Conservation (phyloP, 2,329 filamentous ascomycete genomes). For the Diaporthe eres region DNA sequence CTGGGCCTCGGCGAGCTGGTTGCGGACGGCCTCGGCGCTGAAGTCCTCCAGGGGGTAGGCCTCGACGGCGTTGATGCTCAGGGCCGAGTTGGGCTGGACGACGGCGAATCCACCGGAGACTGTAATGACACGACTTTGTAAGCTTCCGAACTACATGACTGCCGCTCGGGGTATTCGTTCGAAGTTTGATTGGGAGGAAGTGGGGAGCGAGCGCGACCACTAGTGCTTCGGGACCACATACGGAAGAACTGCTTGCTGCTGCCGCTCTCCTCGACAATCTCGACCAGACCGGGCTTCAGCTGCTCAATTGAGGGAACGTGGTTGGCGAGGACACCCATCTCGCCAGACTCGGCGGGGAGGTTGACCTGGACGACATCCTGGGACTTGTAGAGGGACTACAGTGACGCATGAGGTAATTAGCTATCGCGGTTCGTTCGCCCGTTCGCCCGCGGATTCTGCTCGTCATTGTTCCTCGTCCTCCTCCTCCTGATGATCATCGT, state of each 20-base stretch:
- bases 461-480: background rate
- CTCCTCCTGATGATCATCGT: too few species aligned
- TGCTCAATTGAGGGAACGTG: slow-evolving; percentile 99
- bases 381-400: slow-evolving; percentile 78
- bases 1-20: slow-evolving; percentile 94
- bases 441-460: background rate
- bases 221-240: slow-evolving; percentile 65
- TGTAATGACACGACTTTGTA: slow-evolving; percentile 54
- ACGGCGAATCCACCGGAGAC: slow-evolving; percentile 97
- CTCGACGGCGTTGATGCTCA: slow-evolving; percentile 99
- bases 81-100: slow-evolving; percentile 92
- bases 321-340: slow-evolving; percentile 99
- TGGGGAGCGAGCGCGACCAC: background rate
- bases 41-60: slow-evolving; percentile 96
- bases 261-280: slow-evolving; percentile 94
- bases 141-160: slow-evolving; percentile 22
- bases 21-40: slow-evolving; percentile 88
- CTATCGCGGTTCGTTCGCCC: slow-evolving; percentile 42
- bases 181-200: background rate
- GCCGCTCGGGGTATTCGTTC: background rate
- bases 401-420: slow-evolving; percentile 65
- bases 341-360: slow-evolving; percentile 96
- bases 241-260: slow-evolving; percentile 97
- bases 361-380: slow-evolving; percentile 93
- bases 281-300: slow-evolving; percentile 95